Conservation (phyloP, 1,284 basidiomycete species). For the Afroboletus lepidellus region DNA sequence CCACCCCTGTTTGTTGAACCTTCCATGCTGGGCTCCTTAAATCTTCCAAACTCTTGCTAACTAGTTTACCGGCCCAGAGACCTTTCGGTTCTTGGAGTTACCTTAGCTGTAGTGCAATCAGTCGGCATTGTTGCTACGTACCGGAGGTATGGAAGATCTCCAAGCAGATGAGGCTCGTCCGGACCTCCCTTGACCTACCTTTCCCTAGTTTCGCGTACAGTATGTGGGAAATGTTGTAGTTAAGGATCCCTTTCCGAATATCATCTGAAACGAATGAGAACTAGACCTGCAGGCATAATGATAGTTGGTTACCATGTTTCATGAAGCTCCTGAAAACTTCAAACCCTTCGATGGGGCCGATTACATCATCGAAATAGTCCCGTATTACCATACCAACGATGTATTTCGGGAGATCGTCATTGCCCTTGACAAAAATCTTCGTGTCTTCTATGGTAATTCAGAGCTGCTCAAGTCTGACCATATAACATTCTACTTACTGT, state of each 20-base stretch:
- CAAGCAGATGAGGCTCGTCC: conserved; percentile 26
- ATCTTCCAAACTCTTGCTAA: conserved; percentile 11
- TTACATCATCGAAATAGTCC: conserved; percentile 31
- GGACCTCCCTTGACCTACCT: conserved; percentile 14
- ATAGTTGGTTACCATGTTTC: conserved; percentile 15
- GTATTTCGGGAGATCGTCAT: conserved; percentile 11
- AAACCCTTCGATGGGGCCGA: conserved; percentile 28
- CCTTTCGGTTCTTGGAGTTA: conserved; percentile 3
- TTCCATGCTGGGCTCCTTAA: conserved; percentile 14
- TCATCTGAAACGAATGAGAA: conserved; percentile 16
- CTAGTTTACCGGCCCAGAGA: conserved; percentile 12
- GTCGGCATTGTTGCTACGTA: conserved; percentile 1
- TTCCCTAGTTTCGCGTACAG: conserved; percentile 17
- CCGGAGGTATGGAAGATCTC: conserved; percentile 22
- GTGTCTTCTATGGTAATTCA: too few species aligned
- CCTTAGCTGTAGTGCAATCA: too few species aligned
- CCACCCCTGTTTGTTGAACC: conserved; percentile 26
- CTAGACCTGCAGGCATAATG: not conserved
- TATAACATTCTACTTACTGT: too few species aligned
- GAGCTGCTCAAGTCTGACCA: too few species aligned
- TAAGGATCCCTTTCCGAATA: conserved; percentile 15
- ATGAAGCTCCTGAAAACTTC: conserved; percentile 28
- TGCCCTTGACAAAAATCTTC: conserved; percentile 7
- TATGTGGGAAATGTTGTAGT: conserved; percentile 15
- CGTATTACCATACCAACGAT: conserved; percentile 24